These are phyloP conservation scores for Yamadazyma nakazawae DNA, from an alignment of 805 yeast species.

Conservation along the genomic window DNA sequence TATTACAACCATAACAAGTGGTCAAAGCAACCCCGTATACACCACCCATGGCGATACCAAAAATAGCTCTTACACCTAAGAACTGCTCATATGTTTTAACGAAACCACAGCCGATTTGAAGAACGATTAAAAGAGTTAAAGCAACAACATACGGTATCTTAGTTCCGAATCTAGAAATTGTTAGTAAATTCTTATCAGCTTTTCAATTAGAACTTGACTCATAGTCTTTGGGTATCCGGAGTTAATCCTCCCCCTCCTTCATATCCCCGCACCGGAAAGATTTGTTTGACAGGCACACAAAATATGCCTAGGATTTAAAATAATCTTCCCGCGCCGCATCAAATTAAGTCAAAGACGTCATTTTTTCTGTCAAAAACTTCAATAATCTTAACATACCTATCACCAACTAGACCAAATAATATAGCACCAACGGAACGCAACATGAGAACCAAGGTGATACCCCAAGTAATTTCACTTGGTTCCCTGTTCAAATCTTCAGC, in stretches of 20 bases:
- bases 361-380: too few species aligned
- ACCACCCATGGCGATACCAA: constrained; percentile 59
- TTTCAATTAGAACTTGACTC: too few species aligned
- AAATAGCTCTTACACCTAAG: constrained; percentile 58
- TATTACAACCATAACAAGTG: constrained; percentile 27
- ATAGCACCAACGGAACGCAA: constrained; percentile 64
- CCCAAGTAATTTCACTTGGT: constrained; percentile 59
- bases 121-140: constrained; percentile 43
- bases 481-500: constrained; percentile 38
- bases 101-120: constrained; percentile 65
- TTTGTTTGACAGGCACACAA: too few species aligned
- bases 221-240: background rate
- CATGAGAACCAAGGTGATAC: constrained; percentile 66
- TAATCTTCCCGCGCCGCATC: background rate
- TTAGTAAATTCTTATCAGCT: constrained; percentile 1
- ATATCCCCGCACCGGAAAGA: background rate
- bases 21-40: constrained; percentile 54
- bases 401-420: constrained; percentile 58
- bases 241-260: background rate
- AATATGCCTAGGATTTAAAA: background rate
- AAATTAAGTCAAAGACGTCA: background rate
- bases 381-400: constrained; percentile 31
- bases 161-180: constrained; percentile 41
- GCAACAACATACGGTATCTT: constrained; percentile 54
- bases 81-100: constrained; percentile 54